A percentile compares a stretch with the other conserved stretches of the same genome.
phyloP scores from a whole-genome alignment of 73 alveolate species.

The Symbiodinium natans region DNA sequence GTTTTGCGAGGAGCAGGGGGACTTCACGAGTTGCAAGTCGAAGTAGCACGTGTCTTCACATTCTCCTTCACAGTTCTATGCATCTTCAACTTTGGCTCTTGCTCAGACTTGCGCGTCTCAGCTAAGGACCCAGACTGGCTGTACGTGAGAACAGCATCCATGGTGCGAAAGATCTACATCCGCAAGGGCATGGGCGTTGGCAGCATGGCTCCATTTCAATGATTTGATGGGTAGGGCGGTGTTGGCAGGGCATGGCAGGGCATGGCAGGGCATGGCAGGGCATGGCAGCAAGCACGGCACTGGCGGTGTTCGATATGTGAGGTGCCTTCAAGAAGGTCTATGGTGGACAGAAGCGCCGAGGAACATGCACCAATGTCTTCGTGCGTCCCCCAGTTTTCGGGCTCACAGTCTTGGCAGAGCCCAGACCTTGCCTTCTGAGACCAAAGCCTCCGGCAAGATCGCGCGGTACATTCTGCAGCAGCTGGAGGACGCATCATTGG shows the following conservation, averaged over 20 bases:
- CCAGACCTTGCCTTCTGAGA: background rate
- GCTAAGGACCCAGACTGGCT: slow-evolving; percentile 85
- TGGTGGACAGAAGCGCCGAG: slow-evolving; percentile 85
- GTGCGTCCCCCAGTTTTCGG: background rate
- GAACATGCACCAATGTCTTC: slow-evolving; percentile 88
- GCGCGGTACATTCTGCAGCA: slow-evolving; percentile 94
- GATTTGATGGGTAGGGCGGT: background rate
- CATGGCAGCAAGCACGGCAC: background rate
- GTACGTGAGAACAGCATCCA: slow-evolving; percentile 79
- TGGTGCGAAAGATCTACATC: slow-evolving; percentile 92
- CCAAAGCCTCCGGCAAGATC: slow-evolving; percentile 79
- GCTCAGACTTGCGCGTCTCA: no score
- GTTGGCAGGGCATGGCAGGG: background rate
- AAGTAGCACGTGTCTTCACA: no score
- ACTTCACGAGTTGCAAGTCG: no score
- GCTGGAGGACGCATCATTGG: slow-evolving; percentile 41
- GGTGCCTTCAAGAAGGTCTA: slow-evolving; percentile 72
- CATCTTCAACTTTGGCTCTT: no score
- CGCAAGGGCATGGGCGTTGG: slow-evolving; percentile 94
- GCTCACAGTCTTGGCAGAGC: background rate
- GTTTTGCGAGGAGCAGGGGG: no score
- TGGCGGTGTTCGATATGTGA: background rate
- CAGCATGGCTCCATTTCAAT: background rate
- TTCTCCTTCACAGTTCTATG: no score
- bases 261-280: background rate